Percentiles rank a stretch among this genome's conserved stretches.
phyloP scores from a whole-genome alignment of 768 basidiomycete species.

The Auriscalpium microsporum region DNA sequence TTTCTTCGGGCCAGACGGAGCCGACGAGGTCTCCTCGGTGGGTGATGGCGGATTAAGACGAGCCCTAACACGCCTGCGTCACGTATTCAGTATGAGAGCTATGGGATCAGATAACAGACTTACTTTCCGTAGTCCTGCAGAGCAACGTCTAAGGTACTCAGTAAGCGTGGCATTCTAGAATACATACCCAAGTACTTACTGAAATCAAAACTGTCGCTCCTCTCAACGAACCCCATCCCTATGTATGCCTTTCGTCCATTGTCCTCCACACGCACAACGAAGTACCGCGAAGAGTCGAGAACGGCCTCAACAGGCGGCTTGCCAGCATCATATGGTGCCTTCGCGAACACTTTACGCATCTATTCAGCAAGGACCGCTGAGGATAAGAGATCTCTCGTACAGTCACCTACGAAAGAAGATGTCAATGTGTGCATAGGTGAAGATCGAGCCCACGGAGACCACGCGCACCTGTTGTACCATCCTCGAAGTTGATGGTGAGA shows the following conservation, averaged over 20 bases:
- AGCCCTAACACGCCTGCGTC: constrained; percentile 52
- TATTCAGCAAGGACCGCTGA: too few species aligned
- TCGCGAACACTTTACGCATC: constrained; percentile 64
- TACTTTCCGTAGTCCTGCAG: constrained; percentile 84
- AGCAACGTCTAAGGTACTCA: constrained; percentile 53
- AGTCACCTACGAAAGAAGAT: constrained; percentile 42
- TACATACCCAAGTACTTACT: constrained; percentile 40
- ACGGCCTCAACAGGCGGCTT: constrained; percentile 91
- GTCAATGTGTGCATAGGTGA: background rate
- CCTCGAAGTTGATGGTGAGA: constrained; percentile 73
- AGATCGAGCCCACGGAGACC: constrained; percentile 28
- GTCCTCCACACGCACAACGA: constrained; percentile 88
- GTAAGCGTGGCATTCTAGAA: constrained; percentile 1
- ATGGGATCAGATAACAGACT: constrained; percentile 5
- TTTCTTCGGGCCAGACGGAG: constrained; percentile 77
- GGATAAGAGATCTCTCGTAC: constrained; percentile 32
- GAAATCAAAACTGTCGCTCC: constrained; percentile 87
- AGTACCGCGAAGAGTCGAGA: constrained; percentile 90
- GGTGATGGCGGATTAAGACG: constrained; percentile 44
- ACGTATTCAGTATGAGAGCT: constrained; percentile 2
- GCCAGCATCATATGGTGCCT: constrained; percentile 68
- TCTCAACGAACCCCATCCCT: constrained; percentile 86
- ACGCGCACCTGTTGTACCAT: constrained; percentile 61
- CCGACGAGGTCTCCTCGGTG: constrained; percentile 25
- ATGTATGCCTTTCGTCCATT: constrained; percentile 83